Base-by-base conservation (phyloP, 1,284 basidiomycete species). In the Papiliotrema fonsecae region DNA sequence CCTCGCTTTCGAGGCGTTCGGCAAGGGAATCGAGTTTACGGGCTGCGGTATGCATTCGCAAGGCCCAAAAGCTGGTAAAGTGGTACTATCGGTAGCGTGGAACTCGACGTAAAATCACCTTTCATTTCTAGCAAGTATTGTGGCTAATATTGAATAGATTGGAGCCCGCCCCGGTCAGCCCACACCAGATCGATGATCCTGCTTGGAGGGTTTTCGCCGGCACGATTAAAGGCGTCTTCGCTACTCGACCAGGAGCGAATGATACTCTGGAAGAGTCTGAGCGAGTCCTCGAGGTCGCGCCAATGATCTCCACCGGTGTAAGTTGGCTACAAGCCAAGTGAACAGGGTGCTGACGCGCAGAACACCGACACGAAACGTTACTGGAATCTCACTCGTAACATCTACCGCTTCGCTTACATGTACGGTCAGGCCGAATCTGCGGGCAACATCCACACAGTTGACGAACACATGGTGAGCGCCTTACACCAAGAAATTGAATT, bases 331-430 rank as follows among this genome's bases (percentile, higher is more conserved):
- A 24, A 40, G 3, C 14, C 36, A 21, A 18, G 27, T 16, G 19
- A 4, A 14, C 22, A n/a, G n/a, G n/a, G 22, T 13, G 39, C 38
- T 50, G 38, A 46, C 19, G 2, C 21, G 26, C 35, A 61, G 51
- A 71, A 71, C 52, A 71, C 69, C 42, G 69, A 71, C 47, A 71
- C 69, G 3, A 68, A 66, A 56, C 57, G 60, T 43, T 68, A 68
- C 60, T 71, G 69, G 69, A 60, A 59, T 47, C 56, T 71, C 39
- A 70, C 69, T 25, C 44, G 48, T 9, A 70, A 69, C 55, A 69
- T 71, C 39, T 70, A 69, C 54, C 61, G 67, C 28, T 70, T 67
- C 38, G 67, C 60, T 2, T 69, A 68, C 46, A 45, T n/a, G n/a
- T n/a, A n/a, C n/a, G n/a, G n/a, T n/a, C n/a, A n/a, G n/a, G n/a